A percentile compares a stretch with the other conserved stretches of the same genome.
These are phyloP conservation scores for Mycosarcoma maydis DNA, from an alignment of 1,284 basidiomycete species.

Conservation along the genomic window DNA sequence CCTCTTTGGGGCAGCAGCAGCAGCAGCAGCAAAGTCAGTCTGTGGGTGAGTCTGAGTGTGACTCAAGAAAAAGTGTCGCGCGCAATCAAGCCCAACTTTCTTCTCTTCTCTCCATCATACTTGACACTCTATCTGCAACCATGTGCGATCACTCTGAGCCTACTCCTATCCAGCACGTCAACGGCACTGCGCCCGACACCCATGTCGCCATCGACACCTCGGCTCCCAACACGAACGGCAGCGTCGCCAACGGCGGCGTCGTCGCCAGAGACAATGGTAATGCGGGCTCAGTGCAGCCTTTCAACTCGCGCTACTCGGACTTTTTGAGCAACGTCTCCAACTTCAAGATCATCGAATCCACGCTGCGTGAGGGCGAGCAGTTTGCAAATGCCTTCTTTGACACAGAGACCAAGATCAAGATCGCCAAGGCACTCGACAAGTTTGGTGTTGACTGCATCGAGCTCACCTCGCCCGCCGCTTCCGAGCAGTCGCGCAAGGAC, in stretches of 20 bases:
- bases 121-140: constrained; percentile 1
- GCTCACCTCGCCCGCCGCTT: constrained; percentile 96
- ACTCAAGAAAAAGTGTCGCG: no score
- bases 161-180: constrained; percentile 49
- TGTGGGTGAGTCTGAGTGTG: background rate
- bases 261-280: constrained; percentile 39
- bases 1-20: background rate
- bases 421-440: constrained; percentile 78
- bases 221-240: constrained; percentile 33
- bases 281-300: constrained; percentile 49
- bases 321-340: constrained; percentile 67
- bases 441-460: constrained; percentile 98
- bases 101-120: constrained; percentile 1
- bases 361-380: constrained; percentile 94
- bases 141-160: constrained; percentile 57
- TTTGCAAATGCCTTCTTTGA: constrained; percentile 99
- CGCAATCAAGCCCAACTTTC: no score
- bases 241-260: constrained; percentile 7
- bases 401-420: constrained; percentile 99
- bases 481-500: constrained; percentile 91
- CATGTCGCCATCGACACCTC: constrained; percentile 60
- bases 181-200: constrained; percentile 55
- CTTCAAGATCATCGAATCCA: constrained; percentile 89
- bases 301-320: constrained; percentile 58
- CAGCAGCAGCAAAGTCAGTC: background rate